Evolutionary conservation across 108 stramenopile species (phyloP), one percentile per base, ranked within the genome.

Genomic region (Nitzschia inconspicua): DNA sequence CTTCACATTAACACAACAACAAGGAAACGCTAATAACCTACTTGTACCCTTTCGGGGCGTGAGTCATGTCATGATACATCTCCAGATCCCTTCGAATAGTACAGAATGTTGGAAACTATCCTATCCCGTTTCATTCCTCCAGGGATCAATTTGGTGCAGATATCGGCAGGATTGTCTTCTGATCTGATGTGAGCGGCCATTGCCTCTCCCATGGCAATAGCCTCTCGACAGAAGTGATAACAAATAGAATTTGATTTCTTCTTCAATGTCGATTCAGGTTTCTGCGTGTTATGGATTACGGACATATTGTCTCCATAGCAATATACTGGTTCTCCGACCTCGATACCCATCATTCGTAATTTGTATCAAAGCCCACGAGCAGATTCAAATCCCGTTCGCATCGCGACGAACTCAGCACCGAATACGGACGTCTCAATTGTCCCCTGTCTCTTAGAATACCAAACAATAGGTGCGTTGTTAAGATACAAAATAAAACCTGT

Each of bases 381-480:
- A 22, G 43, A 73, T 18, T 59, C 57, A 8, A 44, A 7, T 29
- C 42, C 57, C 4, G 44, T 44, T 16, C 50, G 23, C 68, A 79
- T 56, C 20, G 77, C 70, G 4, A 73, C 49, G n/a, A 78, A 51
- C 52, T 87, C 79, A 9, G 60, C 47, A 4, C 82, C 79, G 61
- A 78, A 87, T 10, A 73, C 72, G 30, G 70, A 69, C 0, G 79
- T 61, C 41, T 86, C 79, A n/a, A 82, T 65, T 14, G 79, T 74
- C 9, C 42, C 68, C 54, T 86, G 85, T 34, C 57, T 56, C 65
- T 83, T 83, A 37, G 67, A 64, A 49, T 66, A 73, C 54, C 63
- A 78, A 1, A 70, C 13, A 19, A 82, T 78, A 6, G 74, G 67
- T n/a, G 85, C 70, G 16, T 51, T 48, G 47, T 86, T 77, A 16